Percentiles rank a stretch among this genome's conserved stretches.
phyloP scores from a whole-genome alignment of 192 early-diverging fungal genomes.

The Pilaira anomala region DNA sequence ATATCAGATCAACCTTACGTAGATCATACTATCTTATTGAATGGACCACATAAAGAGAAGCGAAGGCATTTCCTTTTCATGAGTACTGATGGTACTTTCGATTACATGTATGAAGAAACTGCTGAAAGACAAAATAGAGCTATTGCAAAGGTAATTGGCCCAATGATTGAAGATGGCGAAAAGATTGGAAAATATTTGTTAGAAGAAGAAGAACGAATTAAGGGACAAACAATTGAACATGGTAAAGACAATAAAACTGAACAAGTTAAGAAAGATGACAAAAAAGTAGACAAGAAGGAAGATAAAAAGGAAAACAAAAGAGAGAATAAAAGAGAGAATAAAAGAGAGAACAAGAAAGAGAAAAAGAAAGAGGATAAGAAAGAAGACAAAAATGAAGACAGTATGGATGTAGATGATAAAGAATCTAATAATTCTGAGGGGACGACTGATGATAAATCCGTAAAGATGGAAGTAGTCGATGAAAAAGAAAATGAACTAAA shows the following conservation, averaged over 20 bases:
- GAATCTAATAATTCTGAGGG: not conserved
- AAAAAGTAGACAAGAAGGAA: constrained; percentile 11
- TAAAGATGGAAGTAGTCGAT: not conserved
- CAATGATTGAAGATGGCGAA: constrained; percentile 51
- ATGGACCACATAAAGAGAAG: constrained; percentile 9
- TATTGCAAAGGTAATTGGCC: constrained; percentile 49
- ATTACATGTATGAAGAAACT: constrained; percentile 50
- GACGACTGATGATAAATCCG: not conserved
- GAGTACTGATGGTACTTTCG: constrained; percentile 58
- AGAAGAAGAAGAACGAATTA: constrained; percentile 14
- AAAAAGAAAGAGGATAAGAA: not conserved
- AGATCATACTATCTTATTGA: constrained; percentile 5
- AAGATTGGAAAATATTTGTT: constrained; percentile 29
- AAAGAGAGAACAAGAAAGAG: not conserved
- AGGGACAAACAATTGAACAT: constrained; percentile 21
- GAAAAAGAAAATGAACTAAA: not conserved
- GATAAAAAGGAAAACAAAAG: not conserved
- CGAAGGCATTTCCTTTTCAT: constrained; percentile 52
- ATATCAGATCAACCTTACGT: constrained; percentile 25
- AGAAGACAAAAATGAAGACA: not conserved
- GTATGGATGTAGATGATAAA: not conserved
- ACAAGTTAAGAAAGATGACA: constrained; percentile 29
- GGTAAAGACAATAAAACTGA: constrained; percentile 1
- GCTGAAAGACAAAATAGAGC: constrained; percentile 47
- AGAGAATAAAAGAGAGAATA: not conserved